phyloP scores from a whole-genome alignment of 2,329 filamentous ascomycete species.

The Boeremia lycopersici region DNA sequence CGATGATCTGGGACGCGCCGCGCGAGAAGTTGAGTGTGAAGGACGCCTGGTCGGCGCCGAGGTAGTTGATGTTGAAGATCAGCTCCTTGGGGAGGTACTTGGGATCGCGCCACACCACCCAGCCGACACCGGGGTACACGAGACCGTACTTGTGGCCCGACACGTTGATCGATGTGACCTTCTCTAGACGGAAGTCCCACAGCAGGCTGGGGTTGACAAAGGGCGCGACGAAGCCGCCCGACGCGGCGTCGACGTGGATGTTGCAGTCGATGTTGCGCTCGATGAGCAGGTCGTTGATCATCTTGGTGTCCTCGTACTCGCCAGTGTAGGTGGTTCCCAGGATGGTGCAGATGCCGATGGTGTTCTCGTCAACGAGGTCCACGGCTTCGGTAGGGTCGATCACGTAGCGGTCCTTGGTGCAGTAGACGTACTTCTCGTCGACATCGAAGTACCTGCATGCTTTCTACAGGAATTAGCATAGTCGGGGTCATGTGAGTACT shows the following conservation, averaged over 20 bases:
- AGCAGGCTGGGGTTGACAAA: slow-evolving; percentile 83
- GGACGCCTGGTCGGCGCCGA: slow-evolving; percentile 91
- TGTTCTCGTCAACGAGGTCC: slow-evolving; percentile 69
- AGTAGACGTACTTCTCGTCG: slow-evolving; percentile 80
- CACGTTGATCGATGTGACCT: slow-evolving; percentile 91
- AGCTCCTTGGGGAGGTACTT: slow-evolving; percentile 76
- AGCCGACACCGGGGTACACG: slow-evolving; percentile 87
- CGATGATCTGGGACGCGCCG: slow-evolving; percentile 91
- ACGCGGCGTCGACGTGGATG: slow-evolving; percentile 93
- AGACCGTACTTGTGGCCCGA: slow-evolving; percentile 87
- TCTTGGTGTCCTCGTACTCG: slow-evolving; percentile 89
- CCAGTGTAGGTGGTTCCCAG: slow-evolving; percentile 94
- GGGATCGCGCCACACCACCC: slow-evolving; percentile 86
- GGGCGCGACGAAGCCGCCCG: slow-evolving; percentile 89
- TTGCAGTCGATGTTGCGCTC: slow-evolving; percentile 77
- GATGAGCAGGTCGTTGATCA: slow-evolving; percentile 84
- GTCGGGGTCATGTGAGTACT: background rate
- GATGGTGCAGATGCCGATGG: slow-evolving; percentile 89
- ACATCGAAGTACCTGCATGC: slow-evolving; percentile 82
- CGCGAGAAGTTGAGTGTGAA: slow-evolving; percentile 99
- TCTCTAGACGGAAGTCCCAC: slow-evolving; percentile 91
- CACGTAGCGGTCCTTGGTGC: slow-evolving; percentile 65
- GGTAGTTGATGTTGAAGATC: slow-evolving; percentile 99
- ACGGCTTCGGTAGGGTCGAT: slow-evolving; percentile 69
- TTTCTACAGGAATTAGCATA: slow-evolving; percentile 57